Evolutionary conservation across 2,329 filamentous ascomycete species (phyloP).

Genomic region (Paraphaeosphaeria sporulosa): DNA sequence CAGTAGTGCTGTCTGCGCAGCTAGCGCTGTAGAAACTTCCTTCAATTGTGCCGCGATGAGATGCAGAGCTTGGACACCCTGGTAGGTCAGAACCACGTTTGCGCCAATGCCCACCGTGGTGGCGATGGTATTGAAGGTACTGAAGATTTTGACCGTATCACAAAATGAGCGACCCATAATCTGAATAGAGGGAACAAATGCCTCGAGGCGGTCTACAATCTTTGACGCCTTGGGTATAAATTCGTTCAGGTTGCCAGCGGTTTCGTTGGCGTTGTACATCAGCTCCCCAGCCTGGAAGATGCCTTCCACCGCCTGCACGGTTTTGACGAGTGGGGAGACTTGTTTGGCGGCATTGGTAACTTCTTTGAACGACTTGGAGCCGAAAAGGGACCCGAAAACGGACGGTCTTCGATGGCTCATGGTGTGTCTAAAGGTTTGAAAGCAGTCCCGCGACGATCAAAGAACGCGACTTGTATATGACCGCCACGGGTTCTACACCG

Average conservation of each 20-base stretch:
- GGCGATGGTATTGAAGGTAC: conserved; percentile 13
- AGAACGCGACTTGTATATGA: not conserved
- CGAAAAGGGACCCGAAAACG: conserved; percentile 2
- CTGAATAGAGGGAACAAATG: conserved; percentile 15
- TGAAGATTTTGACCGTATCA: conserved; percentile 11
- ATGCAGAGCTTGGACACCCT: conserved; percentile 13
- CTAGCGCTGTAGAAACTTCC: conserved; percentile 10
- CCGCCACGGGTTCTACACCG: not conserved
- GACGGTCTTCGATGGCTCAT: conserved; percentile 7
- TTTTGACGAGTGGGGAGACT: conserved; percentile 12
- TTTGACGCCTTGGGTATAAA: conserved; percentile 15
- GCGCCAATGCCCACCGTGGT: conserved; percentile 13
- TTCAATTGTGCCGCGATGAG: conserved; percentile 11
- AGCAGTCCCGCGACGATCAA: not conserved
- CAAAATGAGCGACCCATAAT: conserved; percentile 14
- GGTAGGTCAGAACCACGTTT: conserved; percentile 14
- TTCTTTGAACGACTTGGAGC: conserved; percentile 6
- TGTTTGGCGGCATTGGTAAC: conserved; percentile 4
- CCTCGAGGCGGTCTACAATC: conserved; percentile 12
- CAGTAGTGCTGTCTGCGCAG: conserved; percentile 14
- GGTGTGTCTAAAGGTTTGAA: not conserved
- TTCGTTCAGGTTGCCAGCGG: conserved; percentile 10
- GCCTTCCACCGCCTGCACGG: conserved; percentile 12
- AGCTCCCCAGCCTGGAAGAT: conserved; percentile 10
- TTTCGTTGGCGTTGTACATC: conserved; percentile 13